Conservation (phyloP, 2,329 filamentous ascomycete genomes). For the Cladosporium sp. region DNA sequence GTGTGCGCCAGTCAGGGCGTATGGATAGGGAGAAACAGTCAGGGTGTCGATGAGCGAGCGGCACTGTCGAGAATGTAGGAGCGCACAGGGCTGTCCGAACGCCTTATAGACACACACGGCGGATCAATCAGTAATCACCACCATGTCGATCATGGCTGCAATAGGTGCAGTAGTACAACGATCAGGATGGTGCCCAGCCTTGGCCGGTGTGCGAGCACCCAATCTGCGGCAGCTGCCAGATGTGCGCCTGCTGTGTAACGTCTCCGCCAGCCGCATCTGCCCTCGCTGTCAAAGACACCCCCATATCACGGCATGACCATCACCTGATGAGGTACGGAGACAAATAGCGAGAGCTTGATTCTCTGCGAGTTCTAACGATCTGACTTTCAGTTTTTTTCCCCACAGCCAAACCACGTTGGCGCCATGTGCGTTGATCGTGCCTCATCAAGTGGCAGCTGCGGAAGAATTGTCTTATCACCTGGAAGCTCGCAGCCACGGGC, state of each 20-base stretch:
- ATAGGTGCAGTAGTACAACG: background rate
- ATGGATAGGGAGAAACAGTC: background rate
- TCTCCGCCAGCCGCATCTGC: background rate
- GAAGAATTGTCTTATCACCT: constrained; percentile 2
- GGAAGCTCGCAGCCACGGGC: constrained; percentile 9
- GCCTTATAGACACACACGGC: background rate
- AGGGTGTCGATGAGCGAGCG: background rate
- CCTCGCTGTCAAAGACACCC: too few species aligned
- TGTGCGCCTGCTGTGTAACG: background rate
- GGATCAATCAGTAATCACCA: background rate
- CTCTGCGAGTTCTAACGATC: background rate
- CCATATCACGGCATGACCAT: background rate
- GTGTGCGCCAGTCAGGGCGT: background rate
- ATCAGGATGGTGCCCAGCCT: constrained; percentile 1
- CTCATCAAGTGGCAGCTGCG: background rate
- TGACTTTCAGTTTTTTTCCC: background rate
- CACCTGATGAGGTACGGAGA: background rate
- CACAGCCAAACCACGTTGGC: background rate
- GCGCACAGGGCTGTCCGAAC: background rate
- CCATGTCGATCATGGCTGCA: constrained; percentile 1
- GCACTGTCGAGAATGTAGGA: background rate
- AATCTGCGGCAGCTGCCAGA: constrained; percentile 11
- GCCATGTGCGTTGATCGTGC: background rate
- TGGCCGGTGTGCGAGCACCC: background rate
- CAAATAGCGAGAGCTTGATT: background rate